Percentiles rank a stretch among this genome's conserved stretches.
Conservation (phyloP, 228 moss, liverwort and hornwort genomes). For the Sphagnum magellanicum region DNA sequence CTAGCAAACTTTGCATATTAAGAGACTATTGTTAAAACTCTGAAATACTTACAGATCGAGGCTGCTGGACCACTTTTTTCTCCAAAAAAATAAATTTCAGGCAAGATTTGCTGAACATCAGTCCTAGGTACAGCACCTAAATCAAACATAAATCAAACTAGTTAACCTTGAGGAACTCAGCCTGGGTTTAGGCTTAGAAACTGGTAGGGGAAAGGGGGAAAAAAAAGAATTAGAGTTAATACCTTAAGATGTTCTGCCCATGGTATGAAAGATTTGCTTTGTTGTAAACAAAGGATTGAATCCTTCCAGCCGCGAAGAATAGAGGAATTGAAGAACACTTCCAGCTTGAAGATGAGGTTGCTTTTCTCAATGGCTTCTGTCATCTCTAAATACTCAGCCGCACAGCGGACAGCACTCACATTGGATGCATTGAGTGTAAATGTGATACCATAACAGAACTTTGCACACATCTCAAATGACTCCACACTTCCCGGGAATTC, state of each 20-base stretch:
- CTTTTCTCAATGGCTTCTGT: conserved; percentile 76
- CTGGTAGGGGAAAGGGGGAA: no score
- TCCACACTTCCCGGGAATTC: conserved; percentile 75
- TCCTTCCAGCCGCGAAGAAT: conserved; percentile 86
- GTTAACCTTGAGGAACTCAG: no score
- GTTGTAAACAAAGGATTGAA: conserved; percentile 74
- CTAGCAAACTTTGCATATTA: no score
- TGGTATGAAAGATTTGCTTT: conserved; percentile 49
- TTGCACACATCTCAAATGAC: conserved; percentile 65
- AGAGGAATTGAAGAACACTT: conserved; percentile 70
- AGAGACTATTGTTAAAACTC: no score
- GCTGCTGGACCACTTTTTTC: no score
- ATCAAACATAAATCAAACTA: no score
- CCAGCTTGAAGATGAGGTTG: conserved; percentile 79
- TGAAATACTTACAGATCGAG: no score
- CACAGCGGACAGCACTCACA: conserved; percentile 60
- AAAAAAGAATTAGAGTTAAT: conserved; percentile 1
- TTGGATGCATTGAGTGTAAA: conserved; percentile 73
- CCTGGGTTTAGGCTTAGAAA: no score
- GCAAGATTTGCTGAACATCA: no score
- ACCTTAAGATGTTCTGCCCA: conserved; percentile 83
- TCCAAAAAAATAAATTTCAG: no score
- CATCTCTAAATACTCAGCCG: conserved; percentile 83
- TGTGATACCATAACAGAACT: conserved; percentile 78
- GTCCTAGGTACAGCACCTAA: no score